These are phyloP conservation scores for Cutaneotrichosporon cutaneum DNA, from an alignment of 1,284 basidiomycete genomes.

Conservation along the genomic window DNA sequence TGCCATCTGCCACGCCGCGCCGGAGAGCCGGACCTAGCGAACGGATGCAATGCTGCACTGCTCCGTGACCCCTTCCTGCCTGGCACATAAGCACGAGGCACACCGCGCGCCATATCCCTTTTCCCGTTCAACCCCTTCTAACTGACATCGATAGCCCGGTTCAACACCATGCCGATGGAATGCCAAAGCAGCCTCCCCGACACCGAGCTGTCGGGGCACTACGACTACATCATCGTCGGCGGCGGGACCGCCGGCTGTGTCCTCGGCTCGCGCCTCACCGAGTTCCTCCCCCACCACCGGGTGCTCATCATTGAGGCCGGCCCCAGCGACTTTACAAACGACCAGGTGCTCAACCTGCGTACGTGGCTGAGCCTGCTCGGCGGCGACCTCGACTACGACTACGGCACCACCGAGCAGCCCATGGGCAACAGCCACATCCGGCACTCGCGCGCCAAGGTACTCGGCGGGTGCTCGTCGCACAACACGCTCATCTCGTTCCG, in stretches of 20 bases:
- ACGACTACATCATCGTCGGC: conserved; percentile 68
- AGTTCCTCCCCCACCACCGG: conserved; percentile 25
- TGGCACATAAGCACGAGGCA: not conserved
- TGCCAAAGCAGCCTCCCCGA: conserved; percentile 11
- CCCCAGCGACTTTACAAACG: conserved; percentile 17
- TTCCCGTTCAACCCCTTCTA: not conserved
- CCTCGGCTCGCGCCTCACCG: conserved; percentile 61
- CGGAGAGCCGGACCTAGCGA: not conserved
- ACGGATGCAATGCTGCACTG: not conserved
- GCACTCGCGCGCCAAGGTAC: conserved; percentile 25
- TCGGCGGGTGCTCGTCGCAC: conserved; percentile 25
- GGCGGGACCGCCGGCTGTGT: conserved; percentile 65
- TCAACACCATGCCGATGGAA: conserved; percentile 13
- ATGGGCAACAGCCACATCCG: conserved; percentile 27
- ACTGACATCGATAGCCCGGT: not conserved
- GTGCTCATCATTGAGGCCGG: conserved; percentile 27
- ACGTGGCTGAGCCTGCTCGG: conserved; percentile 24
- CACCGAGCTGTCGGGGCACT: conserved; percentile 32
- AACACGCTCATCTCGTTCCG: conserved; percentile 31
- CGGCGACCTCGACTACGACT: conserved; percentile 27
- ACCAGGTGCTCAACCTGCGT: conserved; percentile 26
- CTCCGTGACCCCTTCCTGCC: not conserved
- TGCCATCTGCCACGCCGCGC: not conserved
- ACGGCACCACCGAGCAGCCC: conserved; percentile 23
- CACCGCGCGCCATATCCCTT: not conserved